Conservation (phyloP, 208 protist genomes). For the Acanthamoeba castellanii region DNA sequence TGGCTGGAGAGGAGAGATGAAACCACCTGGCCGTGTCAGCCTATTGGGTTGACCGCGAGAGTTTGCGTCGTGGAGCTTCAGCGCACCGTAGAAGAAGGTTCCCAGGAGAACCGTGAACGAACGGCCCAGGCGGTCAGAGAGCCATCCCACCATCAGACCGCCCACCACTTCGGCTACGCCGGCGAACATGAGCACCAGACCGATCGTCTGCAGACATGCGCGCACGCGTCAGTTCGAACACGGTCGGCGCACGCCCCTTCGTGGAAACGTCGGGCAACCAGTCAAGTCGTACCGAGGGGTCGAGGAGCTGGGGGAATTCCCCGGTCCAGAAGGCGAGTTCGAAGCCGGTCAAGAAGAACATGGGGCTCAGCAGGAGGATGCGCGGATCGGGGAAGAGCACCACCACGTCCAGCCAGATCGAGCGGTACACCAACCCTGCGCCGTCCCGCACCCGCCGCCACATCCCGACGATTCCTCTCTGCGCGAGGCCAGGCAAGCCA, state of each 20-base stretch:
- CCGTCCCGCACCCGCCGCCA: not conserved
- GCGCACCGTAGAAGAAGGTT: not conserved
- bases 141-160: not conserved
- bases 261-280: no score
- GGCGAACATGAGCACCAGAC: constrained; percentile 69
- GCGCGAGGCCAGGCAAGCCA: not conserved
- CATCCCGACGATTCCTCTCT: not conserved
- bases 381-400: not conserved
- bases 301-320: constrained; percentile 72
- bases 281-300: no score
- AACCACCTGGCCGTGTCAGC: no score
- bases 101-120: constrained; percentile 29
- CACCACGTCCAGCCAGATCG: not conserved
- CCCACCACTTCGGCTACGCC: constrained; percentile 71
- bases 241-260: no score
- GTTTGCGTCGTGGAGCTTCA: not conserved
- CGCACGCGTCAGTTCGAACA: not conserved
- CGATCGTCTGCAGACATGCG: constrained; percentile 40
- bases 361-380: constrained; percentile 46
- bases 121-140: constrained; percentile 74
- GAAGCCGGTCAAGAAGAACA: constrained; percentile 73
- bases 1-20: not conserved
- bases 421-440: not conserved
- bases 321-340: constrained; percentile 74
- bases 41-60: no score